These are phyloP conservation scores for Nitzschia palea DNA, from an alignment of 108 stramenopile species.

Conservation along the genomic window DNA sequence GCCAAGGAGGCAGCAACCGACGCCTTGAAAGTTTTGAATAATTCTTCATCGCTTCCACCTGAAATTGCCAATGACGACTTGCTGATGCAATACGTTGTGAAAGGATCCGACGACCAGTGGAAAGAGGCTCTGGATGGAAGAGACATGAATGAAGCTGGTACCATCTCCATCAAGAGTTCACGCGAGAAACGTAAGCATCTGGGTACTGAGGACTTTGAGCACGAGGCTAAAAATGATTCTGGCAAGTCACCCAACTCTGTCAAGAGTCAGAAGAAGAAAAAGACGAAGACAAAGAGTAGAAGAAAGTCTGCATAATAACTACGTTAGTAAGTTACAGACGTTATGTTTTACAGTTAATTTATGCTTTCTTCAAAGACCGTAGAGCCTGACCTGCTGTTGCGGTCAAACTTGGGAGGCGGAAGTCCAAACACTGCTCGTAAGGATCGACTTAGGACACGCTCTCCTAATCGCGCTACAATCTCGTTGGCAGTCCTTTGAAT, in stretches of 20 bases:
- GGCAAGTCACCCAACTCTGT: conserved; percentile 18
- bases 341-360: background rate
- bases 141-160: conserved; percentile 35
- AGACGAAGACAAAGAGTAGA: conserved; percentile 18
- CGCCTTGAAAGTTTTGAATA: conserved; percentile 57
- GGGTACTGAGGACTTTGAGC: conserved; percentile 44
- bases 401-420: conserved; percentile 54
- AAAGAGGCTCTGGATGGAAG: conserved; percentile 68
- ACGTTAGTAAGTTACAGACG: too few relatives aligned
- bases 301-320: conserved; percentile 10
- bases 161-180: conserved; percentile 41
- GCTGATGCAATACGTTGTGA: conserved; percentile 83
- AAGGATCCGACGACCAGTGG: conserved; percentile 86
- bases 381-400: conserved; percentile 6
- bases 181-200: conserved; percentile 55
- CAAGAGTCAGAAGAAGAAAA: conserved; percentile 36
- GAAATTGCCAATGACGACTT: conserved; percentile 71
- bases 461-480: conserved; percentile 69
- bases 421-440: conserved; percentile 75
- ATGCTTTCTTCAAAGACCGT: conserved; percentile 47
- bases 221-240: conserved; percentile 33
- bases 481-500: conserved; percentile 70
- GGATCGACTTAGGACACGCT: conserved; percentile 65
- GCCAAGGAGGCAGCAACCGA: conserved; percentile 60
- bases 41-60: conserved; percentile 29